phyloP scores from a whole-genome alignment of 148 eudicot genomes.

The Dianthus caryophyllus region DNA sequence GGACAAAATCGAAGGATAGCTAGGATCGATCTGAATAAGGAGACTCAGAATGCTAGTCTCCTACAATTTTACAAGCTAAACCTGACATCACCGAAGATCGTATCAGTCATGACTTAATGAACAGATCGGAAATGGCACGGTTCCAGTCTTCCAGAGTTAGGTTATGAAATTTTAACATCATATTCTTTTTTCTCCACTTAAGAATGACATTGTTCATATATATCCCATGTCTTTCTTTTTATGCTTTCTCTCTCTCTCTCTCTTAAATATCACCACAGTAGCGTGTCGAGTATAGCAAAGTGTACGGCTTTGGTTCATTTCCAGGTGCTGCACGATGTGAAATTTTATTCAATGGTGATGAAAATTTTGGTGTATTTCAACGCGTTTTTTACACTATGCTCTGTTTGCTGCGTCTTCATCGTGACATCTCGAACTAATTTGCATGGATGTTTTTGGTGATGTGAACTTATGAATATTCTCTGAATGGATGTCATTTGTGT shows the following conservation, averaged over 20 bases:
- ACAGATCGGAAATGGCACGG: no score
- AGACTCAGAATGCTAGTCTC: constrained; percentile 27
- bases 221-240: constrained; percentile 13
- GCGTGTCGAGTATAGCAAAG: no score
- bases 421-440: no score
- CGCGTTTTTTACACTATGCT: not conserved
- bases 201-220: constrained; percentile 6
- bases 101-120: constrained; percentile 3
- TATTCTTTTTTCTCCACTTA: constrained; percentile 13
- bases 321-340: not conserved
- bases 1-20: constrained; percentile 20
- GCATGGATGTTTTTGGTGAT: no score
- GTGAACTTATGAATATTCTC: no score
- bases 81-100: not conserved
- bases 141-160: no score
- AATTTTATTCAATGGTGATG: constrained; percentile 18
- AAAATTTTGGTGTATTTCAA: constrained; percentile 9
- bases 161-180: not conserved
- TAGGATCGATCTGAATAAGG: constrained; percentile 24
- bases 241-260: not conserved
- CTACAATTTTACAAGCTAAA: constrained; percentile 16
- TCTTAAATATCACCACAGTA: not conserved
- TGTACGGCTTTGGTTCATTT: no score
- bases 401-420: no score
- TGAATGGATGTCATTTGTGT: no score